phyloP scores from a whole-genome alignment of 2,329 filamentous ascomycete species.

The Pseudocercospora macadamiae region DNA sequence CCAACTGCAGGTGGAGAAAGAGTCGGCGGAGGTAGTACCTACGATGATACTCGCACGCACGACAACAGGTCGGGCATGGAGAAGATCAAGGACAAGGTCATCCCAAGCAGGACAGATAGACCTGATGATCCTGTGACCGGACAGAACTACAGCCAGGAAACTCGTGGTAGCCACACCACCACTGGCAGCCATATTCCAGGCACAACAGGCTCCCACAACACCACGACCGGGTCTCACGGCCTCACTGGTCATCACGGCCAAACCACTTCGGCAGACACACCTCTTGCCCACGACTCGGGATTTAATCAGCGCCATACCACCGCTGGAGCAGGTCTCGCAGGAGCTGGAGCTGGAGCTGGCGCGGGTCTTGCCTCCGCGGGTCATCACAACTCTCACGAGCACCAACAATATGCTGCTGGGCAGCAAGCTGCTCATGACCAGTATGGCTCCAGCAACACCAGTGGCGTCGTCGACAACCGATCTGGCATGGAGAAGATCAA shows the following conservation, averaged over 20 bases:
- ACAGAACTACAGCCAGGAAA: slow-evolving; percentile 16
- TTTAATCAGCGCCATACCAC: slow-evolving; percentile 19
- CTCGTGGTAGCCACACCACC: neutral
- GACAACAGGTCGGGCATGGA: slow-evolving; percentile 21
- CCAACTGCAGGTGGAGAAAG: slow-evolving; percentile 34
- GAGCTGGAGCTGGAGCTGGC: slow-evolving; percentile 14
- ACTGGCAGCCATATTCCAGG: neutral
- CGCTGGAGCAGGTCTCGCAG: slow-evolving; percentile 17
- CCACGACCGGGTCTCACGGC: neutral
- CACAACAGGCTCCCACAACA: neutral
- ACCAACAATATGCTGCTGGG: slow-evolving; percentile 1
- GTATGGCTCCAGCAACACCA: neutral
- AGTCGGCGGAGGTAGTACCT: slow-evolving; percentile 20
- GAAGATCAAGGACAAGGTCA: slow-evolving; percentile 21
- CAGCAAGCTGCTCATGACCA: slow-evolving; percentile 1
- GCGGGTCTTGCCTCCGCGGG: slow-evolving; percentile 13
- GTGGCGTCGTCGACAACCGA: slow-evolving; percentile 19
- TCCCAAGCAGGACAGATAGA: slow-evolving; percentile 12
- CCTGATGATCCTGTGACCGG: slow-evolving; percentile 21
- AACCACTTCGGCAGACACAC: slow-evolving; percentile 6
- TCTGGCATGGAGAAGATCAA: slow-evolving; percentile 21
- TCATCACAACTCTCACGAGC: slow-evolving; percentile 16
- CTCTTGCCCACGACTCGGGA: slow-evolving; percentile 18
- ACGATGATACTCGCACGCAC: neutral
- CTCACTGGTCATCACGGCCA: slow-evolving; percentile 3